A percentile compares a stretch with the other conserved stretches of the same genome.
Evolutionary conservation across 345 rosid species (phyloP).

Genomic region (Arabidopsis thaliana): TAIR10.1 NC_003074.8:7221001-7221500

Average conservation of each 20-base stretch:
- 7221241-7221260: conserved; percentile 71
- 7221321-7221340: conserved; percentile 33
- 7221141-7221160: conserved; percentile 24
- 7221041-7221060: conserved; percentile 14
- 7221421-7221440: background rate
- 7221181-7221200: conserved; percentile 66
- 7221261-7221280: conserved; percentile 45
- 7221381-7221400: conserved; percentile 93
- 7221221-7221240: conserved; percentile 54
- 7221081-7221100: conserved; percentile 15
- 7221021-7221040: conserved; percentile 10
- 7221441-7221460: background rate
- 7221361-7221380: conserved; percentile 90
- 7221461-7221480: conserved; percentile 7
- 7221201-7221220: conserved; percentile 83
- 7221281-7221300: background rate
- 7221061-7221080: conserved; percentile 24
- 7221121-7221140: conserved; percentile 35
- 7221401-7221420: conserved; percentile 53
- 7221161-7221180: conserved; percentile 36
- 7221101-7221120: conserved; percentile 11
- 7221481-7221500: conserved; percentile 64
- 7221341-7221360: conserved; percentile 89
- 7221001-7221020: conserved; percentile 27
- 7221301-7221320: background rate